A percentile compares a stretch with the other conserved stretches of the same genome.
phyloP scores from a whole-genome alignment of 148 eudicot genomes.

The Persicaria tinctoria region DNA sequence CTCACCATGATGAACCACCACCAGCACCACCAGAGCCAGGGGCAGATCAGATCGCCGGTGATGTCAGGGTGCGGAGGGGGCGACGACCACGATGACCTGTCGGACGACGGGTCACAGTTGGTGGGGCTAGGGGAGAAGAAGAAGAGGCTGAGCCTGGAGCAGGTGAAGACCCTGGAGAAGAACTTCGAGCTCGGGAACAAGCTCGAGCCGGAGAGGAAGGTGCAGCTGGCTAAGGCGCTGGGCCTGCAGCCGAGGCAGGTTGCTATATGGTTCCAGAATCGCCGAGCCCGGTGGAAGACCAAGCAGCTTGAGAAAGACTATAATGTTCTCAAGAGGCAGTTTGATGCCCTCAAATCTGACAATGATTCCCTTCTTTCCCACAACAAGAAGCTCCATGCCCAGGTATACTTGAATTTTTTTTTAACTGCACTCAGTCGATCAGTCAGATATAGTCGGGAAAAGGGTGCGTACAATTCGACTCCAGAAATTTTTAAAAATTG shows the following conservation, averaged over 20 bases:
- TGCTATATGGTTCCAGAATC: slow-evolving; percentile 80
- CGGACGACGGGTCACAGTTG: slow-evolving; percentile 55
- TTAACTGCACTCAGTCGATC: too few species aligned
- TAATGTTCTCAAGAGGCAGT: slow-evolving; percentile 53
- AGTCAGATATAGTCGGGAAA: too few species aligned
- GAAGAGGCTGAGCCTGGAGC: slow-evolving; percentile 66
- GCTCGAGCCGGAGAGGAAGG: slow-evolving; percentile 67
- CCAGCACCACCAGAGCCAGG: not conserved
- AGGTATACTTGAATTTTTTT: slow-evolving; percentile 28
- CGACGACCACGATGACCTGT: slow-evolving; percentile 37
- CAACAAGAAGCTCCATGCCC: slow-evolving; percentile 61
- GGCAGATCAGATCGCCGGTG: not conserved
- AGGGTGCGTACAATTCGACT: not conserved
- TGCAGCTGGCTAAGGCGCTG: slow-evolving; percentile 64
- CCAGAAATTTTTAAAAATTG: too few species aligned
- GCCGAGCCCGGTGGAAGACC: slow-evolving; percentile 84
- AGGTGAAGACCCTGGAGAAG: slow-evolving; percentile 76
- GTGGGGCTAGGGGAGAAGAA: slow-evolving; percentile 62
- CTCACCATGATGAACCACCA: slow-evolving; percentile 12
- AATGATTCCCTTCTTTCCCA: slow-evolving; percentile 56
- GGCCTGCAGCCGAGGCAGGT: slow-evolving; percentile 72
- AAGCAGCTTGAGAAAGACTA: slow-evolving; percentile 76
- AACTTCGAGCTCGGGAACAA: slow-evolving; percentile 70
- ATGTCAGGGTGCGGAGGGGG: slow-evolving; percentile 3
- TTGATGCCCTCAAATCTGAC: slow-evolving; percentile 63